Evolutionary conservation across 2,329 filamentous ascomycete genomes (phyloP), one percentile per base, ranked within the genome.

Genomic region (Trichoderma oligosporum): DNA sequence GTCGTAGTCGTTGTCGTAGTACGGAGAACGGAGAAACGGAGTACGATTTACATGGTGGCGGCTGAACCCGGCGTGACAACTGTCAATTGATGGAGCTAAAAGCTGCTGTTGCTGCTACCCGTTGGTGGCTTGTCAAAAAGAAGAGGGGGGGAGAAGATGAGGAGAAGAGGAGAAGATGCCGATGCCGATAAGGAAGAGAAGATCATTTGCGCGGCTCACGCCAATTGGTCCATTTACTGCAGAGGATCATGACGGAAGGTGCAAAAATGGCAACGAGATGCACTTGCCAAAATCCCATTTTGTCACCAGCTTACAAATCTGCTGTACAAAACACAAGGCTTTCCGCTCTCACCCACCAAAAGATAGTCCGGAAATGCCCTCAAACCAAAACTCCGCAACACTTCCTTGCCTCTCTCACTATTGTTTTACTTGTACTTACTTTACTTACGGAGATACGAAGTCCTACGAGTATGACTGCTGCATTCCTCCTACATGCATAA

Each of bases 51-150:
- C 14, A 3, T 45, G 41, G 41, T 45, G 41, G 49, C 49, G 49
- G 49, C 49, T 53, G 49, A 53, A 53, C 38, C 49, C 49, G 49
- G 44, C 49, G 49, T 38, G 39, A 36, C 49, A 27, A 39, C 46
- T 38, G 41, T 45, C 20, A 46, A 31, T 55, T 46, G 41, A 55
- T 12, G 33, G 9, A 29, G 41, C 51, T 46, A 45, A 16, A n/a
- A 22, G 51, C 16, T 38, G 51, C 41, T 44, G 24, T 31, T 29
- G 48, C n/a, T 42, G 18, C 18, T 14, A n/a, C 49, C 27, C 38
- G 49, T 16, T 46, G n/a, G 41, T 46, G 41, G 51, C 51, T 55
- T 55, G 41, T 44, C 41, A 29, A 11, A 39, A 20, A 5, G 27
- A 25, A 20, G 14, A 14, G 22, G 33, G n/a, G 24, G 38, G 35